Percentiles rank a stretch among this genome's conserved stretches.
These are phyloP conservation scores for Jamesozyma spencerorum DNA, from an alignment of 805 yeast genomes.

Conservation along the genomic window DNA sequence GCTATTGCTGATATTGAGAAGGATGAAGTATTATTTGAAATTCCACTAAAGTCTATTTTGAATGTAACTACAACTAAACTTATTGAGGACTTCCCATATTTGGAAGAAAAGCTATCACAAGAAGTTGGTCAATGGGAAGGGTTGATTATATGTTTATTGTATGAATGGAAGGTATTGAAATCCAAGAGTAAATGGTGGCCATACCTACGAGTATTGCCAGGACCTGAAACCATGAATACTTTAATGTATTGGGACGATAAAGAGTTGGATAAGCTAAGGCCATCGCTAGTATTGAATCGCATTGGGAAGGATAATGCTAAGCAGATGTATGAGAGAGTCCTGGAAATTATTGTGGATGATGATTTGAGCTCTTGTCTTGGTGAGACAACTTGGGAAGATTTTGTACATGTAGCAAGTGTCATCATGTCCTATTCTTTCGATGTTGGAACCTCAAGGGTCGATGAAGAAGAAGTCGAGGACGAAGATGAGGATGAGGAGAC, in stretches of 20 bases:
- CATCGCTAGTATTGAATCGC: constrained; percentile 61
- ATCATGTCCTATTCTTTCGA: constrained; percentile 91
- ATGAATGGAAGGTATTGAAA: constrained; percentile 43
- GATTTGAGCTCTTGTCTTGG: constrained; percentile 25
- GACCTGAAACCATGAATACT: constrained; percentile 39
- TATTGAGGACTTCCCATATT: constrained; percentile 25
- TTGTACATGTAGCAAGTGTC: constrained; percentile 64
- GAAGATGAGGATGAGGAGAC: constrained; percentile 33
- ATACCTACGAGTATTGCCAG: constrained; percentile 68
- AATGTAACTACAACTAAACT: constrained; percentile 52
- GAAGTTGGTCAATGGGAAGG: constrained; percentile 64
- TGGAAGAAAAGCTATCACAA: constrained; percentile 30
- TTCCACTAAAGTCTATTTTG: constrained; percentile 53
- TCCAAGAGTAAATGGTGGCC: constrained; percentile 52
- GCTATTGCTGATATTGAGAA: constrained; percentile 51
- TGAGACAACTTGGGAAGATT: constrained; percentile 43
- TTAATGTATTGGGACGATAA: constrained; percentile 72
- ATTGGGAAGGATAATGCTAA: constrained; percentile 64
- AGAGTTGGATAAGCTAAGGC: constrained; percentile 49
- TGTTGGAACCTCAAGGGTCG: constrained; percentile 39
- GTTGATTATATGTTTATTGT: constrained; percentile 56
- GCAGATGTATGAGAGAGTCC: constrained; percentile 42
- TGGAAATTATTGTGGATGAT: constrained; percentile 10
- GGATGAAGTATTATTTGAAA: constrained; percentile 58
- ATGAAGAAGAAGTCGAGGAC: constrained; percentile 28